Evolutionary conservation across 179 eudicot species (phyloP).

Genomic region (Silene noctiflora): DNA sequence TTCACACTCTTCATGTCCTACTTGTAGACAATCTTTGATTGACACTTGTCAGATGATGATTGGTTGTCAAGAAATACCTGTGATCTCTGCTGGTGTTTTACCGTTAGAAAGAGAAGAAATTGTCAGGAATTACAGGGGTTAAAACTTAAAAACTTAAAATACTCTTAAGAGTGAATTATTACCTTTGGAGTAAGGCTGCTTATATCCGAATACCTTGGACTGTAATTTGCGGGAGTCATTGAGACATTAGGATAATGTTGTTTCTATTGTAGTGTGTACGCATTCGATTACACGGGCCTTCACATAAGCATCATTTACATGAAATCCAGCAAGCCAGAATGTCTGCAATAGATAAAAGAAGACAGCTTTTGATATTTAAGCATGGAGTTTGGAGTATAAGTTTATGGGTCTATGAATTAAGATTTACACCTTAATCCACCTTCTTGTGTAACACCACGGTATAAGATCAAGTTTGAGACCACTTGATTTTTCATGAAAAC

Average conservation of each 20-base stretch:
- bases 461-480: too few relatives aligned
- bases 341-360: background rate
- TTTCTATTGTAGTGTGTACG: background rate
- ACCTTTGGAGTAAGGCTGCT: background rate
- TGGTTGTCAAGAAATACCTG: conserved; percentile 12
- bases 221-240: too few relatives aligned
- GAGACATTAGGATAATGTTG: too few relatives aligned
- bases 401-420: too few relatives aligned
- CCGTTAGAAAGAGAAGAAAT: conserved; percentile 24
- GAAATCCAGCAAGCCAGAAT: background rate
- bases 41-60: conserved; percentile 31
- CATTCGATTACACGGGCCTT: background rate
- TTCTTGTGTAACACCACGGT: too few relatives aligned
- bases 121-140: conserved; percentile 11
- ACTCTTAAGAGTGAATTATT: background rate
- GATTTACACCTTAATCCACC: too few relatives aligned
- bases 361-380: background rate
- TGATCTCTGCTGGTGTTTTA: conserved; percentile 14
- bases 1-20: conserved; percentile 35
- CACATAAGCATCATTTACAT: background rate
- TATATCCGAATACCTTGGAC: too few relatives aligned
- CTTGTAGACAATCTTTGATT: conserved; percentile 31
- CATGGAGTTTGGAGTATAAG: too few relatives aligned
- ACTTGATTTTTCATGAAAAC: too few relatives aligned
- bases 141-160: too few relatives aligned